phyloP scores from a whole-genome alignment of 352 stramenopile genomes.

The Pythium apleroticum region DNA sequence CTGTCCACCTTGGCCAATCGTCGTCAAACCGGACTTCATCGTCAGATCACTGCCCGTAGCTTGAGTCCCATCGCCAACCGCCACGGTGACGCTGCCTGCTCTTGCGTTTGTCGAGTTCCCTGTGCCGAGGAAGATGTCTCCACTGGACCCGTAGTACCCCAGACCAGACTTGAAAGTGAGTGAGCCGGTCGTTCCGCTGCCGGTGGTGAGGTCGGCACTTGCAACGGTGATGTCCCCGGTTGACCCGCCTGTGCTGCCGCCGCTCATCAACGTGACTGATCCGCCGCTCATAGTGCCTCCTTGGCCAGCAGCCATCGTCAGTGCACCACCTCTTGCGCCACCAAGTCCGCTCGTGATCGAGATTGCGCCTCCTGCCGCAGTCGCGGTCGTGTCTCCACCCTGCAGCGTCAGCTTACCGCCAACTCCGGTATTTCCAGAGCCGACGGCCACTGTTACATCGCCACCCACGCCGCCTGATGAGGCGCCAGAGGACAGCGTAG shows the following conservation, averaged over 20 bases:
- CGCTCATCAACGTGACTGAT: constrained; percentile 21
- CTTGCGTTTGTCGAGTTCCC: constrained; percentile 10
- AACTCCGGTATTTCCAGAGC: constrained; percentile 39
- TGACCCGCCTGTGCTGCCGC: constrained; percentile 16
- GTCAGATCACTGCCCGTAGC: constrained; percentile 42
- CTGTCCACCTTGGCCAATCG: constrained; percentile 37
- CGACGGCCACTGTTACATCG: constrained; percentile 44
- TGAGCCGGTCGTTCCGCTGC: constrained; percentile 19
- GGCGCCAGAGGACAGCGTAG: constrained; percentile 44
- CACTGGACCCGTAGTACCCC: constrained; percentile 21
- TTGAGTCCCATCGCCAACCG: constrained; percentile 37
- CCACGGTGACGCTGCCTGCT: constrained; percentile 40
- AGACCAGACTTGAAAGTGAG: constrained; percentile 28
- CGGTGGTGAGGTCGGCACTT: constrained; percentile 22
- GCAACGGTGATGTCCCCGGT: constrained; percentile 34
- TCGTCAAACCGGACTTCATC: constrained; percentile 40
- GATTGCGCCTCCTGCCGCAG: constrained; percentile 21
- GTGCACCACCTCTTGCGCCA: constrained; percentile 11
- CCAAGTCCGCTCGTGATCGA: constrained; percentile 18
- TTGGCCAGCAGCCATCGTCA: constrained; percentile 9
- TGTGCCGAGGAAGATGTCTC: constrained; percentile 18
- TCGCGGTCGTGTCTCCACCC: constrained; percentile 18
- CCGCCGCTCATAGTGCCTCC: constrained; percentile 13
- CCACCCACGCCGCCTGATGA: constrained; percentile 47
- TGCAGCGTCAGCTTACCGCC: constrained; percentile 17